phyloP scores from a whole-genome alignment of 352 stramenopile genomes.

The Globisporangium emineosum region DNA sequence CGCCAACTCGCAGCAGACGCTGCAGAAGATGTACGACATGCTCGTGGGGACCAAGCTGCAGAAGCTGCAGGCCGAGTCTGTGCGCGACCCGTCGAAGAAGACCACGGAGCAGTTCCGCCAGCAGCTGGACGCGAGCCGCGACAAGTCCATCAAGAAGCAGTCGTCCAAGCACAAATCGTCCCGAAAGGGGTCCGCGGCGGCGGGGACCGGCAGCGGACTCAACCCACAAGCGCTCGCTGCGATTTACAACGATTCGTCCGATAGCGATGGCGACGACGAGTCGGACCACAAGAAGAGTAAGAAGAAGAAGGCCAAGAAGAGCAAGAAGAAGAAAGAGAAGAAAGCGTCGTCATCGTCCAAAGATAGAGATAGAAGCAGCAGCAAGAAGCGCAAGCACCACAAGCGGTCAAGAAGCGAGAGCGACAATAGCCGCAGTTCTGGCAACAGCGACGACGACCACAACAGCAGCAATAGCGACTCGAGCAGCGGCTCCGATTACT shows the following conservation, averaged over 20 bases:
- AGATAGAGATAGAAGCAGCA: slow-evolving; percentile 14
- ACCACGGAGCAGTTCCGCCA: slow-evolving; percentile 54
- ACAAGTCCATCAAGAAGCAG: slow-evolving; percentile 52
- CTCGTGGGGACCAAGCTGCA: slow-evolving; percentile 65
- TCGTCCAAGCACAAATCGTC: slow-evolving; percentile 34
- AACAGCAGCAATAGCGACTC: slow-evolving; percentile 4
- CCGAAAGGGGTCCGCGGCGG: slow-evolving; percentile 16
- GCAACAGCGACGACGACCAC: neutral
- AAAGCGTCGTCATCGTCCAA: slow-evolving; percentile 25
- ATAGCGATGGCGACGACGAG: slow-evolving; percentile 28
- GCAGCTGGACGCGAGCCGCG: slow-evolving; percentile 61
- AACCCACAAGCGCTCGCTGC: slow-evolving; percentile 73
- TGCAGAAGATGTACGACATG: slow-evolving; percentile 80
- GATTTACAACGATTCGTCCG: slow-evolving; percentile 40
- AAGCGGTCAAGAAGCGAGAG: slow-evolving; percentile 23
- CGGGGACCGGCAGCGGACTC: slow-evolving; percentile 38
- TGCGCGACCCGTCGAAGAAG: slow-evolving; percentile 33
- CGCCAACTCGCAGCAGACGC: slow-evolving; percentile 50
- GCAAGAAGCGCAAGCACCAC: slow-evolving; percentile 19
- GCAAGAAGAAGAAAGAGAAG: slow-evolving; percentile 46
- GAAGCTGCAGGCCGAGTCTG: slow-evolving; percentile 63
- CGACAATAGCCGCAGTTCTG: slow-evolving; percentile 6
- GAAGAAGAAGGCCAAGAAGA: slow-evolving; percentile 31
- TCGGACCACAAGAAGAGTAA: slow-evolving; percentile 20
- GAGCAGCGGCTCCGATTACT: slow-evolving; percentile 20